Evolutionary conservation across 495 filamentous ascomycete species (phyloP), one percentile per base, ranked within the genome.

Genomic region (Hypoxylon subgilvum): DNA sequence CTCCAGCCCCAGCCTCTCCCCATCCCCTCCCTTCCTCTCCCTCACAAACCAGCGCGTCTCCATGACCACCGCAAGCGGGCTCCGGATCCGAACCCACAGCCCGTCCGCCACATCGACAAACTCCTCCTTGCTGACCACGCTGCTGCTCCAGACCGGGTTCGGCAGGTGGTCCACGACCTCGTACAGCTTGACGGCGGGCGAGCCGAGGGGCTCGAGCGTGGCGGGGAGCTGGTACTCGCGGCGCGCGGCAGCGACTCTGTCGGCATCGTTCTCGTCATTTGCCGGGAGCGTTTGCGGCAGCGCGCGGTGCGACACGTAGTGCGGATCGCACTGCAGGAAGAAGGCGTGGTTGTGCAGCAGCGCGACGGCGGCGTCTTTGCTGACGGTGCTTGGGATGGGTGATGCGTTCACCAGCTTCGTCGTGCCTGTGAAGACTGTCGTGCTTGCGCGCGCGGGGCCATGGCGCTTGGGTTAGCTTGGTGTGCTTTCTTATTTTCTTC

Each of bases 301-400:
- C 0, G 47, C 31, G 16, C 72, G 70, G 61, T 68, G 75, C 30
- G 70, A 74, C 38, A 66, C 31, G 44, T 76, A 57, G 64, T 75
- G 74, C 21, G 78, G 76, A 56, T 78, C 73, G 67, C 73, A 74
- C 30, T 51, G 27, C 2, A 80, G 61, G 67, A 77, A 72, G 68
- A 78, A 77, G 3, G 51, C 57, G 60, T 78, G 86, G 69, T 85
- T 80, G 56, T 88, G 86, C 6, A 90, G 81, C 9, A 84, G 79
- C 34, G 77, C 72, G 30, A 90, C 69, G 30, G 84, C 87, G 7
- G 78, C 79, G 45, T 82, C 74, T 22, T 79, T 82, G 4, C 79
- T 80, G 50, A 65, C 52, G 19, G 1, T 19, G 1, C 73, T 27
- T 0, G 88, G 86, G 44, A 90, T 78, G 1, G 81, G 74, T 8